Conservation (phyloP, 2,329 filamentous ascomycete species). For the Colletotrichum tropicicola region DNA sequence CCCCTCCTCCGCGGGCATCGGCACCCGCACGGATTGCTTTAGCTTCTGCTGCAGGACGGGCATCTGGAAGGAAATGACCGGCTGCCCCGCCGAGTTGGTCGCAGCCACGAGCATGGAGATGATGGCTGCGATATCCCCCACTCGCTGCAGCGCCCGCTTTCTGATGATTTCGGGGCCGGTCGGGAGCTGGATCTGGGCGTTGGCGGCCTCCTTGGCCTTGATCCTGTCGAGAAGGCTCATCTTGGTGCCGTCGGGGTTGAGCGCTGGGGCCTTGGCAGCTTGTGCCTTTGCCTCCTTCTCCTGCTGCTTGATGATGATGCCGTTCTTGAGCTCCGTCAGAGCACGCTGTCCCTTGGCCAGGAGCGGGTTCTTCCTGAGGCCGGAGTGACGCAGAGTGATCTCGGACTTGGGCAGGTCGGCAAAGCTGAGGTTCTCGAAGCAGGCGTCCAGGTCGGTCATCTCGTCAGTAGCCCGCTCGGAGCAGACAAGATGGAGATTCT, state of each 20-base stretch:
- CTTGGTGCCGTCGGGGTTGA: slow-evolving; percentile 57
- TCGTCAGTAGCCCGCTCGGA: slow-evolving; percentile 40
- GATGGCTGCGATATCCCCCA: slow-evolving; percentile 73
- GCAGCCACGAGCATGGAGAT: slow-evolving; percentile 70
- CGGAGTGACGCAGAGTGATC: slow-evolving; percentile 60
- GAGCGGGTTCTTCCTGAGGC: slow-evolving; percentile 59
- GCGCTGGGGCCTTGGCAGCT: slow-evolving; percentile 36
- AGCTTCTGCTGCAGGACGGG: slow-evolving; percentile 70
- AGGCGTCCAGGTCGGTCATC: slow-evolving; percentile 49
- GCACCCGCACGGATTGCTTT: slow-evolving; percentile 70
- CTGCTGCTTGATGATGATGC: slow-evolving; percentile 62
- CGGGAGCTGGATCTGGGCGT: slow-evolving; percentile 51
- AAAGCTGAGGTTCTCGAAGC: slow-evolving; percentile 52
- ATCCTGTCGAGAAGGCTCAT: slow-evolving; percentile 81
- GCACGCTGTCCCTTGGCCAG: slow-evolving; percentile 74
- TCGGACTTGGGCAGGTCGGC: slow-evolving; percentile 62
- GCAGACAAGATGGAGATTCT: slow-evolving; percentile 59
- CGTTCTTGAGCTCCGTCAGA: slow-evolving; percentile 74
- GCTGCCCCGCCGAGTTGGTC: slow-evolving; percentile 58
- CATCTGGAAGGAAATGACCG: slow-evolving; percentile 73
- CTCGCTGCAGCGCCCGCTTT: slow-evolving; percentile 71
- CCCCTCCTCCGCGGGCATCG: slow-evolving; percentile 62
- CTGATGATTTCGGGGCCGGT: slow-evolving; percentile 65
- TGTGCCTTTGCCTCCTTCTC: slow-evolving; percentile 50
- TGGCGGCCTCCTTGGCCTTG: slow-evolving; percentile 72